phyloP scores from a whole-genome alignment of 805 yeast genomes.

The Kodamaea restingae region DNA sequence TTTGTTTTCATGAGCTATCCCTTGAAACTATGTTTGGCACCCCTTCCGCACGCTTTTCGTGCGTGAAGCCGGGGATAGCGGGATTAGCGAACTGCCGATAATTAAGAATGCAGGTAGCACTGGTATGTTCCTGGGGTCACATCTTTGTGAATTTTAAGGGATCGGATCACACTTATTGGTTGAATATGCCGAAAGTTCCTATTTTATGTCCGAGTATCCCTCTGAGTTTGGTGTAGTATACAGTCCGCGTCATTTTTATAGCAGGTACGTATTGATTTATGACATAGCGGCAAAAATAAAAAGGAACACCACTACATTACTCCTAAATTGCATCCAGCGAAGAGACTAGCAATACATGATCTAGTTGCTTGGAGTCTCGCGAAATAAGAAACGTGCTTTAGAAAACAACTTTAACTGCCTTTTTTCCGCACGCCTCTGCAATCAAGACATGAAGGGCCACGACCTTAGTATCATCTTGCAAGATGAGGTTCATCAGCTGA shows the following conservation, averaged over 20 bases:
- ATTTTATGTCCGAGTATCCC: background rate
- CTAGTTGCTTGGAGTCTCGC: background rate
- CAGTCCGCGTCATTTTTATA: background rate
- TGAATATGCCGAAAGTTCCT: background rate
- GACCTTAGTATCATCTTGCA: constrained; percentile 3
- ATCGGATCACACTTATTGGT: background rate
- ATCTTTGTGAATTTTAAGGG: background rate
- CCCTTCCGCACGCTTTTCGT: background rate
- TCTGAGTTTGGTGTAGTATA: background rate
- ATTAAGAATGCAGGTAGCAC: no score
- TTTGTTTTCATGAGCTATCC: constrained; percentile 6
- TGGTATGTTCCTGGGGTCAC: no score
- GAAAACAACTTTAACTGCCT: background rate
- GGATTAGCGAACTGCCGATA: background rate
- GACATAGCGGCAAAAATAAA: constrained; percentile 1
- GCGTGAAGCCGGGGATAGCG: background rate
- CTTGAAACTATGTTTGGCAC: no score
- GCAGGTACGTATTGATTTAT: constrained; percentile 1
- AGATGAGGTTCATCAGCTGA: constrained; percentile 6
- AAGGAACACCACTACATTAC: background rate
- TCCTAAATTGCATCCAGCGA: background rate
- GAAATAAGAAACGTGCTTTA: background rate
- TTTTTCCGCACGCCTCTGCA: background rate
- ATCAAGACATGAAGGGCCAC: background rate
- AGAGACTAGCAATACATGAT: background rate